These are phyloP conservation scores for Trametes coccinea DNA, from an alignment of 768 basidiomycete genomes.

Conservation along the genomic window DNA sequence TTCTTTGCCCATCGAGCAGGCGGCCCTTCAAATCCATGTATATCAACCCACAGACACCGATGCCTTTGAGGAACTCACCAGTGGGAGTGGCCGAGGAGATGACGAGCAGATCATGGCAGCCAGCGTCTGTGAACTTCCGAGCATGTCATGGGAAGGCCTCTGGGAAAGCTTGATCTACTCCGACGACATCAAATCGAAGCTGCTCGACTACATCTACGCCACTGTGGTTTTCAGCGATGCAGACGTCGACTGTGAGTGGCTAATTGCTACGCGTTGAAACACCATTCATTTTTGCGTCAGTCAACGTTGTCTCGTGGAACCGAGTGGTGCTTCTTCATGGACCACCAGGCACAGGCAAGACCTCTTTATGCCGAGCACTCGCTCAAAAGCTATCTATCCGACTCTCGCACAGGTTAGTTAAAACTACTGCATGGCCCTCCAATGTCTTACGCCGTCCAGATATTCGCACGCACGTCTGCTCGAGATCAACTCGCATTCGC, in stretches of 20 bases:
- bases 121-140: constrained; percentile 86
- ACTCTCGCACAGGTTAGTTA: constrained; percentile 73
- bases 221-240: constrained; percentile 92
- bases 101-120: constrained; percentile 84
- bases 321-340: constrained; percentile 93
- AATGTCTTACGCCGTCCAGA: constrained; percentile 39
- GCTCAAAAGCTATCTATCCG: constrained; percentile 95
- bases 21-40: constrained; percentile 78
- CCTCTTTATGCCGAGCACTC: constrained; percentile 89
- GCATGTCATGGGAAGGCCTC: constrained; percentile 79
- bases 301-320: constrained; percentile 94
- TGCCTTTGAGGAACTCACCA: constrained; percentile 70
- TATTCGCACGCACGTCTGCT: constrained; percentile 86
- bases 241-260: constrained; percentile 71
- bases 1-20: constrained; percentile 56
- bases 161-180: constrained; percentile 92
- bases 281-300: constrained; percentile 38
- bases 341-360: constrained; percentile 97
- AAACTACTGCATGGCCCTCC: background rate
- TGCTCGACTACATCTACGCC: constrained; percentile 93
- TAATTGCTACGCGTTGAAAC: background rate
- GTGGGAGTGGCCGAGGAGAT: constrained; percentile 51
- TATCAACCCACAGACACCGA: constrained; percentile 79
- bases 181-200: constrained; percentile 78
- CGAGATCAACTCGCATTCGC: constrained; percentile 97